Evolutionary conservation across 2,329 filamentous ascomycete species (phyloP), one percentile per base, ranked within the genome.

Genomic region (Penicillium sp.): DNA sequence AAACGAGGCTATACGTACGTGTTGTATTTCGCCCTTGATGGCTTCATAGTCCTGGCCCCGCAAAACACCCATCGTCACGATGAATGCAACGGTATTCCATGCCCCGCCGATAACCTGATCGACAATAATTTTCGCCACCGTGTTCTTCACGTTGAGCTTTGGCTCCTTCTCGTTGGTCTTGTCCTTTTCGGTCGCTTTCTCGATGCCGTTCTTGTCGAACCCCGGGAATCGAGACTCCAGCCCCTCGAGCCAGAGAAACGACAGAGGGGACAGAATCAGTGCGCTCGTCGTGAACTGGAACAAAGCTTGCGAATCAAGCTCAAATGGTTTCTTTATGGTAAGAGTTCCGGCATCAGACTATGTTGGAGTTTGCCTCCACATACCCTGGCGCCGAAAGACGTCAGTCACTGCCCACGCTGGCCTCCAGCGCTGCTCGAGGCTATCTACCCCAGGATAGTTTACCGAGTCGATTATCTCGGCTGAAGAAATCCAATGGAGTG

Each of bases 51-150:
- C 66, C 19, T 77, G 70, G 0, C 78, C 79, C 23, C 77, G 77
- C 35, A 85, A 73, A 15, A 83, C 77, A 7, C 81, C 82, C 72
- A 88, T 85, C 15, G 80, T 84, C 15, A 77, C 78, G 21, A 88
- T 78, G 70, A 88, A 88, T 58, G 85, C 75, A 35, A 83, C 73
- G 1, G 83, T 88, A 70, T 87, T 88, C 69, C 85, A 72, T 1
- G 82, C 76, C 0, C 83, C 85, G 30, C 85, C 85, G 23, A 88
- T 56, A 0, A 83, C 83, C 69, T 88, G 86, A 65, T 89, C 86
- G 41, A 88, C 78, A 13, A 82, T 62, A 62, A 88, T 83, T 67
- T 89, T 89, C 65, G 81, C 81, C 35, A 82, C 59, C 3, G 71
- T 75, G 64, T 76, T 77, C 52, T 64, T 70, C 19, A 74, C 62